Percentiles rank a stretch among this genome's conserved stretches.
phyloP scores from a whole-genome alignment of 441 rosid genomes.

The Populus tomentosa region DNA sequence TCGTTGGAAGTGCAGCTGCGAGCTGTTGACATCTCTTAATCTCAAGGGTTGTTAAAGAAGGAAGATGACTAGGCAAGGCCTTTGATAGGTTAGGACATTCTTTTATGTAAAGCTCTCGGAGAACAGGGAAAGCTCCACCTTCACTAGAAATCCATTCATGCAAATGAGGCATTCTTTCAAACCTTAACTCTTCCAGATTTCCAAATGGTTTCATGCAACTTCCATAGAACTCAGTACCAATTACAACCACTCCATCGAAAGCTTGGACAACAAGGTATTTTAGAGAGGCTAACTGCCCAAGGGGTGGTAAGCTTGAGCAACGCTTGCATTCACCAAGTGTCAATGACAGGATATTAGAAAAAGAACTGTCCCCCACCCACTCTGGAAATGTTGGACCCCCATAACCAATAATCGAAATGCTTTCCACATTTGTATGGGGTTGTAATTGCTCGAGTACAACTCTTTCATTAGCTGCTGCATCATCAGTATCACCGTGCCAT shows the following conservation, averaged over 20 bases:
- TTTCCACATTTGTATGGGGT: background rate
- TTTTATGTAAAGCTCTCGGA: constrained; percentile 15
- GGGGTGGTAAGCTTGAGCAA: constrained; percentile 18
- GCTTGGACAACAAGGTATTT: constrained; percentile 13
- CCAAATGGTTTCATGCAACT: constrained; percentile 11
- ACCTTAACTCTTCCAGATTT: constrained; percentile 2
- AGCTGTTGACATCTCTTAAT: constrained; percentile 14
- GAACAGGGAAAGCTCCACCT: constrained; percentile 24
- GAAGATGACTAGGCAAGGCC: constrained; percentile 15
- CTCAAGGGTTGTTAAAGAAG: constrained; percentile 11
- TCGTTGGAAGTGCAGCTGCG: constrained; percentile 9
- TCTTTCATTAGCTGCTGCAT: background rate
- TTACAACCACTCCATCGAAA: constrained; percentile 10
- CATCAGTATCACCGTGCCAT: background rate
- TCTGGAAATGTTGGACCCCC: background rate
- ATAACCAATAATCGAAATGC: background rate
- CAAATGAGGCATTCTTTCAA: constrained; percentile 19
- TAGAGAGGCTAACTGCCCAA: constrained; percentile 22
- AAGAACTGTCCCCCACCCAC: background rate
- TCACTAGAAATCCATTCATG: constrained; percentile 16
- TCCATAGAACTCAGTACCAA: constrained; percentile 18
- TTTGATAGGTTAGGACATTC: constrained; percentile 18
- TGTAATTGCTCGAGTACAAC: background rate
- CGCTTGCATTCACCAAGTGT: constrained; percentile 15
- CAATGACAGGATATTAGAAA: background rate